A percentile compares a stretch with the other conserved stretches of the same genome.
These are phyloP conservation scores for Botryotinia narcissicola DNA, from an alignment of 2,329 filamentous ascomycete species.

Conservation along the genomic window DNA sequence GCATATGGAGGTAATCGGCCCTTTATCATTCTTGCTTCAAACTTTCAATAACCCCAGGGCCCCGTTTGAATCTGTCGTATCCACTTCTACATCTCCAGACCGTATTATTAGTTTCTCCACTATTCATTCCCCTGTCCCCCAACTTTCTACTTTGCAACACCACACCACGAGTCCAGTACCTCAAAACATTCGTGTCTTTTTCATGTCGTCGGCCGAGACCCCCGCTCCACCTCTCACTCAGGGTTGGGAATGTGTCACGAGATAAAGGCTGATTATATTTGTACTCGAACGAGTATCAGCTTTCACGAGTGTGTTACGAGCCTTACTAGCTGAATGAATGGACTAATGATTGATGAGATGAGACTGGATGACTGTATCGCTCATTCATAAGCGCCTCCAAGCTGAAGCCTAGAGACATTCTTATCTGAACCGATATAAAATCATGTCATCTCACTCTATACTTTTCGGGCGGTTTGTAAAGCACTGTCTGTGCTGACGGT, in stretches of 20 bases:
- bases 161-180: neutral
- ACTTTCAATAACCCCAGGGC: neutral
- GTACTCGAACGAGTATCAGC: neutral
- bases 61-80: neutral
- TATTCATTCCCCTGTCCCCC: neutral
- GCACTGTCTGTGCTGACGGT: neutral
- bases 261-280: neutral
- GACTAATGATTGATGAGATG: neutral
- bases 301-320: neutral
- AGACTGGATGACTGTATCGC: neutral
- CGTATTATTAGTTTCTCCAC: neutral
- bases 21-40: neutral
- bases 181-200: neutral
- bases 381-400: neutral
- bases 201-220: neutral
- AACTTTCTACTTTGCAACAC: neutral
- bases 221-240: neutral
- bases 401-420: neutral
- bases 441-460: neutral
- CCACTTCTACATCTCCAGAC: constrained; percentile 10
- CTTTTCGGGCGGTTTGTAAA: neutral
- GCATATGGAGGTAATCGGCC: constrained; percentile 13
- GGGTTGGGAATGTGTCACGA: neutral
- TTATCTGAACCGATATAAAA: neutral
- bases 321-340: neutral